Evolutionary conservation across 768 basidiomycete genomes (phyloP), one percentile per base, ranked within the genome.

Genomic region (Pleurotus tuber-regium): DNA sequence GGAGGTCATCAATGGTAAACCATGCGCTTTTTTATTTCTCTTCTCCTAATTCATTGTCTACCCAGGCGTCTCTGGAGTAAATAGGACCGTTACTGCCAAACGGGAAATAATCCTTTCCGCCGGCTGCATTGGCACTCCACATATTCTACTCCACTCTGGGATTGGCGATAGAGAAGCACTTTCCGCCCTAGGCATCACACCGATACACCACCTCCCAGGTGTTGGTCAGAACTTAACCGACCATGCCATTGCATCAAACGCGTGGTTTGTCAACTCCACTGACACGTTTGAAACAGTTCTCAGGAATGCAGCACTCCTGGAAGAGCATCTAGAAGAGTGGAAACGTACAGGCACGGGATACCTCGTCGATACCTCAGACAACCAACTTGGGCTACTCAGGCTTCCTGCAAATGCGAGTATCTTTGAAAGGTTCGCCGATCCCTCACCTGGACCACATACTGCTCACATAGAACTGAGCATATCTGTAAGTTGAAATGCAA

Each of bases 361-460:
- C 4, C 54, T 64, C n/a, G 47, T 49, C 4, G 51, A 52, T 24
- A 31, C 38, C 2, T 16, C 49, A 2, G n/a, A n/a, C 3, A 60
- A 46, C 11, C 59, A 63, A 7, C 1, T 57, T 6, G 59, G 40
- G 10, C 63, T 56, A 50, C 28, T 61, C 5, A 47, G 66, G 6
- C 33, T 75, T 26, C 63, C 65, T 3, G 36, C 42, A 1, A 58
- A 68, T 33, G 54, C 66, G 2, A 43, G 66, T 4, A 60, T 72
- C 21, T 65, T 69, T 42, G 36, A 66, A 16, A 54, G 50, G 11
- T 59, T 58, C 21, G 50, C 56, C 3, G 73, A 75, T 53, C 72
- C 74, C 21, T 54, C 71, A 2, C 54, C 70, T 26, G 74, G 75
- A 0, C 64, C 66, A 4, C 58, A 58, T 14, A 49, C 70, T 0